phyloP scores from a whole-genome alignment of 352 stramenopile genomes.

The Globisporangium radiosum region DNA sequence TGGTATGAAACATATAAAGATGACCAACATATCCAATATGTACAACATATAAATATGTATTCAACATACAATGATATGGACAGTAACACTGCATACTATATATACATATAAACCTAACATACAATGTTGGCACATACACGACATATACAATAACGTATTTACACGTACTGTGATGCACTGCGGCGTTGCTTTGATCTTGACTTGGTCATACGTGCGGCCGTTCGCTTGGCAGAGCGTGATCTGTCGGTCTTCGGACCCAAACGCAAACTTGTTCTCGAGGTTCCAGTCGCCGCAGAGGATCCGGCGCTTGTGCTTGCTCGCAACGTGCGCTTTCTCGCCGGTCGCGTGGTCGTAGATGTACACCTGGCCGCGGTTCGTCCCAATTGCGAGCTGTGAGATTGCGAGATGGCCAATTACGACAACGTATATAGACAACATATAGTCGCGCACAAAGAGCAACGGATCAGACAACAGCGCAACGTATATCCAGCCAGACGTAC shows the following conservation, averaged over 20 bases:
- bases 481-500: neutral
- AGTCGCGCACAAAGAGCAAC: too few species aligned
- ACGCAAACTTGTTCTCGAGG: constrained; percentile 74
- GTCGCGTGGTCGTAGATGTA: constrained; percentile 72
- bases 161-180: constrained; percentile 50
- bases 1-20: too few species aligned
- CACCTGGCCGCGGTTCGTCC: constrained; percentile 65
- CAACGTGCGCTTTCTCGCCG: constrained; percentile 41
- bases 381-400: constrained; percentile 41
- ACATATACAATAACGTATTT: too few species aligned
- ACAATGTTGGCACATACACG: too few species aligned
- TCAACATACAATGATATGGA: too few species aligned
- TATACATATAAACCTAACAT: too few species aligned
- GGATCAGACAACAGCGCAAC: too few species aligned
- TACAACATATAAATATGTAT: too few species aligned
- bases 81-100: too few species aligned
- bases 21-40: too few species aligned
- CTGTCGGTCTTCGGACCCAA: constrained; percentile 69
- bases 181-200: constrained; percentile 69
- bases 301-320: constrained; percentile 72
- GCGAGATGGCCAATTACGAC: too few species aligned
- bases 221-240: constrained; percentile 69
- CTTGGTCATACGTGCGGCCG: constrained; percentile 61
- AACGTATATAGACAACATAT: too few species aligned
- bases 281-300: constrained; percentile 82